Conservation (phyloP, 441 rosid genomes). For the Jatropha multifida region DNA sequence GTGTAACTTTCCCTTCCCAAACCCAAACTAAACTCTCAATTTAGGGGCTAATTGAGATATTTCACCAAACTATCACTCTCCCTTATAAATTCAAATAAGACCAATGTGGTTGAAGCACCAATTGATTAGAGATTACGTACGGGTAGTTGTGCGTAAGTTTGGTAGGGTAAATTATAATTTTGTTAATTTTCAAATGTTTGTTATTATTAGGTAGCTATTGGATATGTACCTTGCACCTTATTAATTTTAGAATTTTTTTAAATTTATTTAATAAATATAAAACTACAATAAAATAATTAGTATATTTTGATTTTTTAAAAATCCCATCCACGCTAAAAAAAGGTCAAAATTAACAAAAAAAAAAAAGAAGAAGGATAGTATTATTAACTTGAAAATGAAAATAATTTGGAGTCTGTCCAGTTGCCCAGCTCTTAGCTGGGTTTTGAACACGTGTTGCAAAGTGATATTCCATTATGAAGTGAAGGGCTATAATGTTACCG, state of each 20-base stretch:
- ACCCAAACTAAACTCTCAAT: too few species aligned
- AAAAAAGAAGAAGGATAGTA: too few species aligned
- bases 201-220: not conserved
- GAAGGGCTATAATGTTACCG: conserved; percentile 11
- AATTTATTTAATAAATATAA: too few species aligned
- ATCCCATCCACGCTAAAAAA: too few species aligned
- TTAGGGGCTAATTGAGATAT: not conserved
- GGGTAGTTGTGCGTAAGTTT: not conserved
- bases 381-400: too few species aligned
- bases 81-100: not conserved
- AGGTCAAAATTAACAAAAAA: too few species aligned
- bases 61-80: conserved; percentile 10
- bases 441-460: conserved; percentile 21
- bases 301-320: too few species aligned
- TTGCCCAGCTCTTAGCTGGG: not conserved
- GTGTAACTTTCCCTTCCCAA: too few species aligned
- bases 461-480: not conserved
- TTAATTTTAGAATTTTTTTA: too few species aligned
- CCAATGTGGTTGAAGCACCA: not conserved
- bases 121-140: conserved; percentile 6
- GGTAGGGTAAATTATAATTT: not conserved
- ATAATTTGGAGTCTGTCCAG: too few species aligned
- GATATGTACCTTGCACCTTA: not conserved
- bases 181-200: not conserved
- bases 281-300: too few species aligned